Percentiles rank a stretch among this genome's conserved stretches.
Conservation (phyloP, 73 alveolate genomes). For the Blepharisma japonicum region DNA sequence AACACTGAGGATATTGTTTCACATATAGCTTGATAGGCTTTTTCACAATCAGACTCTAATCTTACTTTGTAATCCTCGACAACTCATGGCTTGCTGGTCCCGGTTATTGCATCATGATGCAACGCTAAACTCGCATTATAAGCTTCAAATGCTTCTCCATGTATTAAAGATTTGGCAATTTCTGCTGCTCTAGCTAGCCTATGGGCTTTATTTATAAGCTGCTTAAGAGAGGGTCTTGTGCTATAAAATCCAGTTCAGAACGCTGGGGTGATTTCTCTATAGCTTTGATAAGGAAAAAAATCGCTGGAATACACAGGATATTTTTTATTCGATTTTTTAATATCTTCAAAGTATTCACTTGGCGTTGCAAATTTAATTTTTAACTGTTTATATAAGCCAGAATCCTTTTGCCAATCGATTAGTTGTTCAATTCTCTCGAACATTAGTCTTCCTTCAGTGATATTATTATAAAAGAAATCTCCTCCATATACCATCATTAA, state of each 20-base stretch:
- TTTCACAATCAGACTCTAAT: neutral
- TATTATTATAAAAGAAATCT: neutral
- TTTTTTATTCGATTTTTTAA: neutral
- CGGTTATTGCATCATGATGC: slow-evolving; percentile 29
- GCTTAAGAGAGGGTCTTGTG: neutral
- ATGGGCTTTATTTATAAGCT: neutral
- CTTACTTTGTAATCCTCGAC: neutral
- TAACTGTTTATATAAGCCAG: neutral
- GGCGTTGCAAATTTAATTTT: neutral
- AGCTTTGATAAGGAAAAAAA: neutral
- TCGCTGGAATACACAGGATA: neutral
- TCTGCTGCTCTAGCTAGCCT: slow-evolving; percentile 7
- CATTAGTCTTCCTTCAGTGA: too few relatives aligned
- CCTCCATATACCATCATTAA: neutral
- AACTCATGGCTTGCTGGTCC: neutral
- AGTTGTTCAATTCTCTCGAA: too few relatives aligned
- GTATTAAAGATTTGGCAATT: neutral
- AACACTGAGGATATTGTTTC: neutral
- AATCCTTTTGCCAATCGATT: too few relatives aligned
- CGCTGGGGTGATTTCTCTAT: neutral
- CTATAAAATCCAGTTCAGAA: slow-evolving; percentile 1
- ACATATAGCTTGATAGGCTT: neutral
- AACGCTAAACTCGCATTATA: neutral
- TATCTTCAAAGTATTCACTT: neutral
- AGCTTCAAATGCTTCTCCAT: neutral